Evolutionary conservation across 2,329 filamentous ascomycete genomes (phyloP).

Genomic region (Talaromyces piceae): DNA sequence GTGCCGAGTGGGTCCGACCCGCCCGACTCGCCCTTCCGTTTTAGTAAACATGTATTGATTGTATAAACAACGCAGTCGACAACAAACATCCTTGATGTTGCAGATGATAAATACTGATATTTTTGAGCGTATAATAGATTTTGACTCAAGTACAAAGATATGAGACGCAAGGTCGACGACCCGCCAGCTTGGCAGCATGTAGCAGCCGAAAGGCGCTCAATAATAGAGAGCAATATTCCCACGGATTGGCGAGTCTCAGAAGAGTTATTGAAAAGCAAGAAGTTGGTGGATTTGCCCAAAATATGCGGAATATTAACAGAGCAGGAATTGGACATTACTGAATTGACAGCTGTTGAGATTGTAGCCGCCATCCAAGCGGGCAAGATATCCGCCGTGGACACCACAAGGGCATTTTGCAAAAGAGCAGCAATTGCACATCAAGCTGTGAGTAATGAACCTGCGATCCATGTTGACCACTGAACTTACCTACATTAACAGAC

Average conservation of each 20-base stretch:
- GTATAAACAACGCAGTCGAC: not conserved
- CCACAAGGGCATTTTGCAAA: slow-evolving; percentile 41
- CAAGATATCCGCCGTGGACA: slow-evolving; percentile 4
- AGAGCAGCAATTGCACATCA: slow-evolving; percentile 24
- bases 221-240: slow-evolving; percentile 4
- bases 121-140: not conserved
- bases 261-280: not conserved
- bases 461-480: not conserved
- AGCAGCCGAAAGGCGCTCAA: not conserved
- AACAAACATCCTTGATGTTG: not conserved
- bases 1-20: slow-evolving; percentile 3
- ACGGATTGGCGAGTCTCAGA: slow-evolving; percentile 3
- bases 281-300: slow-evolving; percentile 1
- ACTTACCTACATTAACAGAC: not conserved
- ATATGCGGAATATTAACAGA: slow-evolving; percentile 4
- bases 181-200: slow-evolving; percentile 5
- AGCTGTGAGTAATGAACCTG: slow-evolving; percentile 3
- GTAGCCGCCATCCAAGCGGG: slow-evolving; percentile 1
- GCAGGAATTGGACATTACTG: slow-evolving; percentile 9
- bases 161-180: not conserved
- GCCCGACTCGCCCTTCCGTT: slow-evolving; percentile 3
- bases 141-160: not conserved
- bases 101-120: not conserved
- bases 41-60: not conserved
- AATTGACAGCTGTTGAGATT: slow-evolving; percentile 6